A percentile compares a stretch with the other conserved stretches of the same genome.
phyloP scores from a whole-genome alignment of 2,329 filamentous ascomycete species.

The Hymenoscyphus scutula region DNA sequence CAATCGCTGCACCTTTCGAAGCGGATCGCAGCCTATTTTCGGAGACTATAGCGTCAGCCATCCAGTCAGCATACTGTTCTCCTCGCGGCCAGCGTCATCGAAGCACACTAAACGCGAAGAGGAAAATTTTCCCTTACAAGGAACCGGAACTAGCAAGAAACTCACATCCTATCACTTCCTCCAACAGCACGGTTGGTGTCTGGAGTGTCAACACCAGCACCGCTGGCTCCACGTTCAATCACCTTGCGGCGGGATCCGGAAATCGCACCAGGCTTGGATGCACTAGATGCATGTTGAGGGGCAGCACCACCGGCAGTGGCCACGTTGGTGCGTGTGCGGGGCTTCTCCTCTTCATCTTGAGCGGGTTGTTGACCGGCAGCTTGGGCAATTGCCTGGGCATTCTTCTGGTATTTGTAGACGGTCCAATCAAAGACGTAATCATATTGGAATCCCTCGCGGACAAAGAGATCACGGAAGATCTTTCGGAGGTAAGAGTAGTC shows the following conservation, averaged over 20 bases:
- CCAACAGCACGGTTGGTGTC: slow-evolving; percentile 73
- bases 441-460: slow-evolving; percentile 98
- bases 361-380: slow-evolving; percentile 63
- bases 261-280: slow-evolving; percentile 69
- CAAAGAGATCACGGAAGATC: slow-evolving; percentile 99
- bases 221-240: slow-evolving; percentile 62
- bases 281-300: slow-evolving; percentile 50
- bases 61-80: slow-evolving; percentile 70
- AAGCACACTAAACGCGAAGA: slow-evolving; percentile 81
- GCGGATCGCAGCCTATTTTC: slow-evolving; percentile 83
- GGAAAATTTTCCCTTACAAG: slow-evolving; percentile 81
- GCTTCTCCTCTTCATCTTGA: slow-evolving; percentile 75
- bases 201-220: slow-evolving; percentile 60
- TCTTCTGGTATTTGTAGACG: slow-evolving; percentile 99
- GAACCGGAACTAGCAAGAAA: slow-evolving; percentile 57
- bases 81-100: slow-evolving; percentile 69
- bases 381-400: slow-evolving; percentile 89
- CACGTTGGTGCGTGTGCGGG: slow-evolving; percentile 63
- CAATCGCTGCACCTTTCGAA: slow-evolving; percentile 64
- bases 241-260: slow-evolving; percentile 80
- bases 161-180: slow-evolving; percentile 95
- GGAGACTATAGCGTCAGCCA: slow-evolving; percentile 80
- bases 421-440: slow-evolving; percentile 99
- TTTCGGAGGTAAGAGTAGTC: slow-evolving; percentile 99
- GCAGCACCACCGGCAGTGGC: slow-evolving; percentile 61